Evolutionary conservation across 129 eudicot genomes (phyloP).

Genomic region (Calendula officinalis): DNA sequence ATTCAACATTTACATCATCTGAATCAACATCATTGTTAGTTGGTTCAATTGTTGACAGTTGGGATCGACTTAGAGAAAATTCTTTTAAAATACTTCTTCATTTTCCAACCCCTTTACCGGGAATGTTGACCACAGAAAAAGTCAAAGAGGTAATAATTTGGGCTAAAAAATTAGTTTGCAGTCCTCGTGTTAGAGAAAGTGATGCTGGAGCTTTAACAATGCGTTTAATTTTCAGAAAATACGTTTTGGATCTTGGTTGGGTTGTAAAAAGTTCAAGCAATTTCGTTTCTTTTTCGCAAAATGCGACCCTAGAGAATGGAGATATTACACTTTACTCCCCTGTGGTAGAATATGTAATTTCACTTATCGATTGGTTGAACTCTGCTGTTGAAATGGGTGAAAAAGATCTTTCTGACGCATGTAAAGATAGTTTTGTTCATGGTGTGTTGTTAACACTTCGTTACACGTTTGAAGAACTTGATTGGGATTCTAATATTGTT

Average conservation of each 20-base stretch:
- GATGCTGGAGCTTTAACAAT: slow-evolving; percentile 96
- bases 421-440: slow-evolving; percentile 92
- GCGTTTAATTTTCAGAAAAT: slow-evolving; percentile 80
- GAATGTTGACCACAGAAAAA: slow-evolving; percentile 52
- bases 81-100: slow-evolving; percentile 73
- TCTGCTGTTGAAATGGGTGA: slow-evolving; percentile 80
- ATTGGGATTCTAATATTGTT: slow-evolving; percentile 64
- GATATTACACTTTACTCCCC: slow-evolving; percentile 40
- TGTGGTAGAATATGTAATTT: slow-evolving; percentile 51
- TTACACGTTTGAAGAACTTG: slow-evolving; percentile 86
- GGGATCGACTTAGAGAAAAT: slow-evolving; percentile 90
- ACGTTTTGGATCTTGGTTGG: slow-evolving; percentile 86
- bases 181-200: slow-evolving; percentile 99
- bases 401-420: slow-evolving; percentile 88
- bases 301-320: slow-evolving; percentile 34
- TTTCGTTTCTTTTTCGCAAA: slow-evolving; percentile 34
- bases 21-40: slow-evolving; percentile 81
- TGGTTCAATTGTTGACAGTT: slow-evolving; percentile 92
- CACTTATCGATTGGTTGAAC: slow-evolving; percentile 84
- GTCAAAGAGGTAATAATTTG: slow-evolving; percentile 68
- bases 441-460: slow-evolving; percentile 86
- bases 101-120: slow-evolving; percentile 97
- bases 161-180: slow-evolving; percentile 86
- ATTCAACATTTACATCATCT: slow-evolving; percentile 56
- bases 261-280: slow-evolving; percentile 49